These are phyloP conservation scores for Rhizodiscina lignyota DNA, from an alignment of 495 filamentous ascomycete genomes.

Conservation along the genomic window DNA sequence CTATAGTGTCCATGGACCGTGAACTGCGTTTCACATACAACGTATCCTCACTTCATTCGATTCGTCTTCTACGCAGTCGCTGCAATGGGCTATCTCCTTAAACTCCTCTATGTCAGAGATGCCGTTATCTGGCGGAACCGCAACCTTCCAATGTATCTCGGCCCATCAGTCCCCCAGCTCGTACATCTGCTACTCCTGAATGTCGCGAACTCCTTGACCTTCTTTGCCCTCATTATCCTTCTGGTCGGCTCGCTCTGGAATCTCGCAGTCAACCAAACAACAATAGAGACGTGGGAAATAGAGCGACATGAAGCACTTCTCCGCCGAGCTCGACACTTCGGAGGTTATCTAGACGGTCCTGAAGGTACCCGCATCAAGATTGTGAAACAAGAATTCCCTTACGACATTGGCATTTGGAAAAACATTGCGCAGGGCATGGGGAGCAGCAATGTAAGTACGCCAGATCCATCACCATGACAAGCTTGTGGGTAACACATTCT, in stretches of 20 bases:
- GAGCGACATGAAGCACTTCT: slow-evolving; percentile 69
- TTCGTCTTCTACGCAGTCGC: slow-evolving; percentile 66
- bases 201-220: slow-evolving; percentile 40
- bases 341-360: slow-evolving; percentile 43
- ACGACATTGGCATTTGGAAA: slow-evolving; percentile 73
- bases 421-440: slow-evolving; percentile 70
- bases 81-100: slow-evolving; percentile 47
- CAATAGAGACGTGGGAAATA: slow-evolving; percentile 88
- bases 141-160: slow-evolving; percentile 65
- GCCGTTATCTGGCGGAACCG: slow-evolving; percentile 48
- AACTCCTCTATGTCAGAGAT: slow-evolving; percentile 39
- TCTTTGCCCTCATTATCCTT: slow-evolving; percentile 50
- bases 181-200: slow-evolving; percentile 48
- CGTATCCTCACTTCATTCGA: slow-evolving; percentile 78
- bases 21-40: slow-evolving; percentile 84
- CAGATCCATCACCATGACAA: not conserved
- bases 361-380: slow-evolving; percentile 39
- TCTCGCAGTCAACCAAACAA: slow-evolving; percentile 48
- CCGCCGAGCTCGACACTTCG: slow-evolving; percentile 35
- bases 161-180: slow-evolving; percentile 48
- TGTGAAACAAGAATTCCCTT: slow-evolving; percentile 66
- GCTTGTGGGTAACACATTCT: not conserved
- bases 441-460: slow-evolving; percentile 28
- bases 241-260: slow-evolving; percentile 42
- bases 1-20: slow-evolving; percentile 93